Base-by-base conservation (phyloP, 345 rosid species). In the Gossypium arboreum region DNA sequence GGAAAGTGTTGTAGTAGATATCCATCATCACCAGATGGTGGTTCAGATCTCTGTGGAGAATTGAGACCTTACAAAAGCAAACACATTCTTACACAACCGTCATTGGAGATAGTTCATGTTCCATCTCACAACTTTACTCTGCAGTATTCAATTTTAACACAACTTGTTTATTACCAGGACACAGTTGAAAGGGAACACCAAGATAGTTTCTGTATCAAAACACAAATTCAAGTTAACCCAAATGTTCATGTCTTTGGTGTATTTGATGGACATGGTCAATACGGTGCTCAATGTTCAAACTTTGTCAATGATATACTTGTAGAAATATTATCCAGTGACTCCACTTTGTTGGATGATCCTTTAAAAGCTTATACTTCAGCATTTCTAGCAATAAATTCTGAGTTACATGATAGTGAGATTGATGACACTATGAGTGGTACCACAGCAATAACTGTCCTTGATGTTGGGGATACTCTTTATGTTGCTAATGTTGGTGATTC, bases 401-500 rank as follows among this genome's bases (percentile, higher is more conserved):
- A 91, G 86, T 82, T 95, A 71, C 98, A 85, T 67, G 64, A 68
- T 13, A 91, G 97, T 73, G 90, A 84, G 39, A 87, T 95, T 78
- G 99, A 95, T 79, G 99, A 95, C 81, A 57, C 97, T 12, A 83
- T 88, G 97, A 93, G 99, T 76, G 98, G 99, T 56, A 95, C 98
- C 13, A 93, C 99, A 2, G 97, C 98, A 0, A 93, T 95, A 68
- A 90, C 98, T 0, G 99, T 90, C 77, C 94, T 95, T 84, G 90
- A 91, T 44, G 71, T 87, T 79, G 99, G 89, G 70, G 94, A 95
- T 80, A 86, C 79, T 75, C 82, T 95, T 34, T 85, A 88, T 80
- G 94, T 95, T 41, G 98, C 99, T 9, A 95, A 95, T 84, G 99
- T 85, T 64, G 98, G 98, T n/a, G 99, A 95, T 79, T 95, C 99